phyloP scores from a whole-genome alignment of 2,329 filamentous ascomycete genomes.

The Diplodia corticola region DNA sequence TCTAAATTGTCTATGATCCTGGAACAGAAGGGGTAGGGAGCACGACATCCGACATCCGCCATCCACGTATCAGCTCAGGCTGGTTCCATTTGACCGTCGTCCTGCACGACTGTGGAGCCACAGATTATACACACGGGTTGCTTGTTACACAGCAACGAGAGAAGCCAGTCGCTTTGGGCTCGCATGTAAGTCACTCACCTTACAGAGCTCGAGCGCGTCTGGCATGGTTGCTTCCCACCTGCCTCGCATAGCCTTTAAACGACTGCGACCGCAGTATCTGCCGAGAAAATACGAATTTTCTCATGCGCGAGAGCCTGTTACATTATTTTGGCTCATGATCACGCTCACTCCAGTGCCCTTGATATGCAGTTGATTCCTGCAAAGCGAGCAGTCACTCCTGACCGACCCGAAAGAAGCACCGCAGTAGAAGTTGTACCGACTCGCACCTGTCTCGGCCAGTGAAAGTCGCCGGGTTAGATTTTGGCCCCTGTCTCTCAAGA shows the following conservation, averaged over 20 bases:
- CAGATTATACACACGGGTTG: not conserved
- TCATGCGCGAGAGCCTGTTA: no score
- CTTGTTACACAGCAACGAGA: not conserved
- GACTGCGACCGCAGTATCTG: not conserved
- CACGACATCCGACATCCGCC: not conserved
- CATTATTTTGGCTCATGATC: no score
- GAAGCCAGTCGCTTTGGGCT: not conserved
- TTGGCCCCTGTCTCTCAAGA: no score
- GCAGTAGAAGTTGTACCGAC: no score
- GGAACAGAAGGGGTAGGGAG: not conserved
- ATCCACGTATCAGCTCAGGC: not conserved
- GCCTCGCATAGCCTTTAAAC: not conserved
- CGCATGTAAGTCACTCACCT: not conserved
- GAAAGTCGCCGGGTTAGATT: no score
- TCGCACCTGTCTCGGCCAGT: no score
- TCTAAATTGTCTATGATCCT: not conserved
- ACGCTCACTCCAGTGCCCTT: no score
- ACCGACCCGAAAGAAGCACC: no score
- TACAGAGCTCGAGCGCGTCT: not conserved
- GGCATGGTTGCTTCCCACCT: not conserved
- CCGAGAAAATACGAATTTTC: no score
- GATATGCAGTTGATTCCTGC: no score
- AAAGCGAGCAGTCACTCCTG: no score
- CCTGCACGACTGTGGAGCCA: not conserved
- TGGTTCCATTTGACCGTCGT: not conserved